Base-by-base conservation (phyloP, 345 rosid species). In the Camelina neglecta region DNA sequence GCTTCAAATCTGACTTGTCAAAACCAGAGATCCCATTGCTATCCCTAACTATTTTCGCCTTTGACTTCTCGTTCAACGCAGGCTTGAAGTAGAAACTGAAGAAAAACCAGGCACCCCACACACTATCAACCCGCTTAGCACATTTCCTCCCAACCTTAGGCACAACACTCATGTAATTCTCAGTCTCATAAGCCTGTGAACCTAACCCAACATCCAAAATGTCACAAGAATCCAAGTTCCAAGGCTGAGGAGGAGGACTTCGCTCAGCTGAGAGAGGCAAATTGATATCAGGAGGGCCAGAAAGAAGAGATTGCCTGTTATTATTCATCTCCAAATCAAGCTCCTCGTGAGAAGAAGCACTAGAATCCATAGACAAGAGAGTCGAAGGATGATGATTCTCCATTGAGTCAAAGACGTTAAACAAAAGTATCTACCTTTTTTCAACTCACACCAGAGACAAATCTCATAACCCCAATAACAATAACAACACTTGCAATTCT, bases 71-170 rank as follows among this genome's bases (percentile, higher is more conserved):
- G 73, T 84, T 89, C 65, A 95, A 66, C 9, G 84, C 90, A 58
- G 99, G 99, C 85, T 83, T 92, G 76, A 95, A 95, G 79, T 92
- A 95, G 78, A 90, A 95, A 72, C 87, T 95, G 60, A 95, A 95
- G 84, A 95, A 95, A 71, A 95, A 85, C 99, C 99, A 95, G 48
- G 98, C 99, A 70, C 98, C 98, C 98, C 99, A 92, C n/a, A 86
- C 82, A 42, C 97, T 92, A 70, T 95, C 98, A 7, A 87, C 82
- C 56, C 99, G 84, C 65, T 92, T 92, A 0, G 87, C 87, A 39
- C 92, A 94, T 81, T 94, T 94, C 51, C 91, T 57, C 11, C 86
- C 87, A 33, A 64, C 81, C 76, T 90, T 95, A 11, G 98, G 86
- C 49, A 74, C 79, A 48, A 84, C 77, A 63, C 71, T 83, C 69